Conservation (phyloP, 2,329 filamentous ascomycete genomes). For the Venturia nashicola region DNA sequence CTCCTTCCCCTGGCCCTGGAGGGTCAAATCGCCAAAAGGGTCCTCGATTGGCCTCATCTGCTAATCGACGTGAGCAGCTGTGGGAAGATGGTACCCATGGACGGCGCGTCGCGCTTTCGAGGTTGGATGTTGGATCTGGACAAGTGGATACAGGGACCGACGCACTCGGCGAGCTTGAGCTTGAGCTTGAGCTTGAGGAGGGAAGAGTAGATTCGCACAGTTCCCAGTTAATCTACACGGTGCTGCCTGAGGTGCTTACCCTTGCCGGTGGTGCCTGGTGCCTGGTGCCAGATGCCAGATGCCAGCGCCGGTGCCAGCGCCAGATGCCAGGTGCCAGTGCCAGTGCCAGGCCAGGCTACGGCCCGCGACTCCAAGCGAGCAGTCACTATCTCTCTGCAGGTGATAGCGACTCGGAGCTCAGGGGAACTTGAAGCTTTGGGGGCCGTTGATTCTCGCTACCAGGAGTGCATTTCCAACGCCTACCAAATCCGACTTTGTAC, state of each 20-base stretch:
- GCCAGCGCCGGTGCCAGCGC: no score
- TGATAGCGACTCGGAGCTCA: no score
- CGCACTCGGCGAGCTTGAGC: neutral
- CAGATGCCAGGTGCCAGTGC: neutral
- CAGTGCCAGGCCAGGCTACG: no score
- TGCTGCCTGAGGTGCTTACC: neutral
- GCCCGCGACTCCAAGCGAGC: no score
- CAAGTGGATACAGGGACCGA: neutral
- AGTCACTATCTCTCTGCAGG: no score
- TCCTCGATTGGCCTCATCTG: slow-evolving; percentile 3
- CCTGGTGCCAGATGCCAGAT: neutral
- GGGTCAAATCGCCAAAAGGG: neutral
- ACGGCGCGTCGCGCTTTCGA: neutral
- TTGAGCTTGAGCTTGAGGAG: neutral
- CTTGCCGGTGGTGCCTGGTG: no score
- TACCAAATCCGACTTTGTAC: no score
- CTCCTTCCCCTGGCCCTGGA: neutral
- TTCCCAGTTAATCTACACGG: no score
- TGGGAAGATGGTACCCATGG: neutral
- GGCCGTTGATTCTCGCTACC: no score
- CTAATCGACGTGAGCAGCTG: neutral
- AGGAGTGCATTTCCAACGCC: neutral
- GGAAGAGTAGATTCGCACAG: no score
- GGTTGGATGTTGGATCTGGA: neutral
- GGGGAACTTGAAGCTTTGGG: no score